These are phyloP conservation scores for Barnettozyma vustinii DNA, from an alignment of 805 yeast species.

Conservation along the genomic window DNA sequence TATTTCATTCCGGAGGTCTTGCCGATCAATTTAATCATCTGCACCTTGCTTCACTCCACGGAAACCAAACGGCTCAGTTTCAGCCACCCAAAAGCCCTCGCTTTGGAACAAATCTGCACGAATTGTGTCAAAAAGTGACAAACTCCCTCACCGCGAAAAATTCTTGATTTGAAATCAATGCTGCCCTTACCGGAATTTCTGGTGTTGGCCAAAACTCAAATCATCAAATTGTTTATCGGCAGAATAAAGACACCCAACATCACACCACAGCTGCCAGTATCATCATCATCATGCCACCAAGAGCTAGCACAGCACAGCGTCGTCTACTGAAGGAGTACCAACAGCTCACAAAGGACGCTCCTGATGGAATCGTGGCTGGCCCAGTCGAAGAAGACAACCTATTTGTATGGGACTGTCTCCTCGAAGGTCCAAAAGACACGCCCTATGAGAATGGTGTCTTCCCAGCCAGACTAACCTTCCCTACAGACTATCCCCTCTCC, in stretches of 20 bases:
- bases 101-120: not conserved
- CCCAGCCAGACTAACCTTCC: slow-evolving; percentile 68
- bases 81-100: not conserved
- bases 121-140: not conserved
- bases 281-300: slow-evolving; percentile 22
- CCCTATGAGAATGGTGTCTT: slow-evolving; percentile 87
- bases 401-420: slow-evolving; percentile 76
- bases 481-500: slow-evolving; percentile 73
- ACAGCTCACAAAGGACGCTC: slow-evolving; percentile 78
- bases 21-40: too few species aligned
- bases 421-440: slow-evolving; percentile 80
- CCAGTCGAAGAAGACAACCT: slow-evolving; percentile 73
- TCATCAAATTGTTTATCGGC: too few species aligned
- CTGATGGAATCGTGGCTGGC: slow-evolving; percentile 94
- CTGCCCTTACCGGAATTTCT: not conserved
- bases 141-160: not conserved
- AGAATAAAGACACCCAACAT: not conserved
- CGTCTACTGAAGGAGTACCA: slow-evolving; percentile 85
- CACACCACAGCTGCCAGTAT: not conserved
- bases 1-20: too few species aligned
- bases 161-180: too few species aligned
- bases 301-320: slow-evolving; percentile 66
- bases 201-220: not conserved
- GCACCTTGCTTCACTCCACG: too few species aligned
- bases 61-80: not conserved